Base-by-base conservation (phyloP, 73 alveolate genomes). In the Paramecium sonneborni region DNA sequence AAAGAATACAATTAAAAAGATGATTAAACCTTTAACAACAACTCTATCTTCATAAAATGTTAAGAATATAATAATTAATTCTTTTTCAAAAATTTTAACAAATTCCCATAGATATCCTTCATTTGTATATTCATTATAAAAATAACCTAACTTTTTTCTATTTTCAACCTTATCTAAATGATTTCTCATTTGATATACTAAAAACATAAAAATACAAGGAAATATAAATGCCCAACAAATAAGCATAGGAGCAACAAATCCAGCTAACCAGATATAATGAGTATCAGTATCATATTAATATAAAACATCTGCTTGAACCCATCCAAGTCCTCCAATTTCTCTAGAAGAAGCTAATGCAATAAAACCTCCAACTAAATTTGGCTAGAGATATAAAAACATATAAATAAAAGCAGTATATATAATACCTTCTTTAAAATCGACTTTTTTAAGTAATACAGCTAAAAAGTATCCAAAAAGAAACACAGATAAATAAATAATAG, bases 31-130 rank as follows among this genome's bases (percentile, higher is more conserved):
- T 14, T 79, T 79, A 7, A 79, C 74, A 24, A 79, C 90, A 11
- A 79, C 72, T 20, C 76, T 26, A 44, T 79, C 90, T 44, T 79
- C 90, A 79, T 79, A 79, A 43, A 79, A 79, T 3, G 90, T 79
- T 43, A 79, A 46, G 26, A 46, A 39, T 20, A 79, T 79, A 7
- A 79, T 79, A 1, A 79, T 44, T 0, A 79, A 12, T 28, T 79
- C 90, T 23, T 79, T 79, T 24, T 39, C 44, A 79, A 79, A 79
- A 2, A 79, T 79, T 24, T 79, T 79, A 6, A 79, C 90, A 43
- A 79, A 79, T 79, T 79, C 90, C 90, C 90, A 79, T 0, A 79
- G 55, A 79, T 79, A 79, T 2, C 90, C 90, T 41, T 79, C 90
- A 5, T 79, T 46, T 0, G 69, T 79, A 37, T 79, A 79, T 44